Percentiles rank a stretch among this genome's conserved stretches.
phyloP scores from a whole-genome alignment of 2,329 filamentous ascomycete species.

The Drechslerella stenobrocha region DNA sequence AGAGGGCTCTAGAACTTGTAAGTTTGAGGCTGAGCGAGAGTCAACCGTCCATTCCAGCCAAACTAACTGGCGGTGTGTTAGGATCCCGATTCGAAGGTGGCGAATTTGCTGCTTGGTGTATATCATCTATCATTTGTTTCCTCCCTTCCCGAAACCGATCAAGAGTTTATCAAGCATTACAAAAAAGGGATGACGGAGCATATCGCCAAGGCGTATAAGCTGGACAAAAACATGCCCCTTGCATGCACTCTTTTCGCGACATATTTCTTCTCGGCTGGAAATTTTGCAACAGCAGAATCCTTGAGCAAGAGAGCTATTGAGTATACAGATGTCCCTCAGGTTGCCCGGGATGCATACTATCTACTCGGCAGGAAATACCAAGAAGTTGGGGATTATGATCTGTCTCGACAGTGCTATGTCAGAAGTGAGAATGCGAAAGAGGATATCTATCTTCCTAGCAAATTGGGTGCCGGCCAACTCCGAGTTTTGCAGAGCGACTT shows the following conservation, averaged over 20 bases:
- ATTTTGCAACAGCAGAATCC: conserved; percentile 77
- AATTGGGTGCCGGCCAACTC: conserved; percentile 90
- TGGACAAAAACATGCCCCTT: conserved; percentile 86
- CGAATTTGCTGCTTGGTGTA: conserved; percentile 84
- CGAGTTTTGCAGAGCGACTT: conserved; percentile 57
- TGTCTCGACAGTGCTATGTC: conserved; percentile 82
- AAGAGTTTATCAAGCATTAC: conserved; percentile 81
- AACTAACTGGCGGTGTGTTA: conserved; percentile 48
- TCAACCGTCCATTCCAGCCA: not conserved
- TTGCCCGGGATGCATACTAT: conserved; percentile 98
- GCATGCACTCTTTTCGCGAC: conserved; percentile 87
- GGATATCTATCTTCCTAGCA: conserved; percentile 86
- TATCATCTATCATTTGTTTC: conserved; percentile 88
- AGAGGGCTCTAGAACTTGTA: conserved; percentile 71
- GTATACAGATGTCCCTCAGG: conserved; percentile 91
- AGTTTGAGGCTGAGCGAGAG: not conserved
- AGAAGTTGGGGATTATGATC: conserved; percentile 72
- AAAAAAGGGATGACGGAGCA: conserved; percentile 93
- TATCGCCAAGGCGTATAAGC: conserved; percentile 88
- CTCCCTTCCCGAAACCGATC: conserved; percentile 77
- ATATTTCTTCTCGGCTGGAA: conserved; percentile 84
- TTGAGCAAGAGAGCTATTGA: conserved; percentile 92
- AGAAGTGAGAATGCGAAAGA: conserved; percentile 90
- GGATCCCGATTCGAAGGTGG: conserved; percentile 80
- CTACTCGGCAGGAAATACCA: conserved; percentile 89